A percentile compares a stretch with the other conserved stretches of the same genome.
These are phyloP conservation scores for Saccharata proteae DNA, from an alignment of 2,329 filamentous ascomycete species.

Conservation along the genomic window DNA sequence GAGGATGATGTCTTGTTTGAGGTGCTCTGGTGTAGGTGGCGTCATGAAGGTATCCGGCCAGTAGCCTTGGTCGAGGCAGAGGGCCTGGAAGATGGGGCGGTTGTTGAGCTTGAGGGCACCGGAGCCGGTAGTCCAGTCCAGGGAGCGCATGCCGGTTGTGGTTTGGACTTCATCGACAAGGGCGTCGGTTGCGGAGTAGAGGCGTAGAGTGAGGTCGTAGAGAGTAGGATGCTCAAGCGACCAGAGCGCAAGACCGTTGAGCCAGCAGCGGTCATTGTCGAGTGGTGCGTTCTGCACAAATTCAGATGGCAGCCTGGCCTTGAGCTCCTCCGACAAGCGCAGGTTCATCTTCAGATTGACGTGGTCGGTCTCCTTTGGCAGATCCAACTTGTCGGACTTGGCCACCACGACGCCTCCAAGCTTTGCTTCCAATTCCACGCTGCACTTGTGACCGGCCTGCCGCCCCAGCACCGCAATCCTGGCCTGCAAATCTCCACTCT, in stretches of 20 bases:
- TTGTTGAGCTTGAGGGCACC: conserved; percentile 48
- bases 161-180: conserved; percentile 47
- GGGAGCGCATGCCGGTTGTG: conserved; percentile 47
- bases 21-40: conserved; percentile 35
- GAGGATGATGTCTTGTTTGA: conserved; percentile 43
- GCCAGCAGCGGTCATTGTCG: conserved; percentile 33
- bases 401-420: conserved; percentile 38
- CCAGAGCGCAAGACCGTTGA: conserved; percentile 48
- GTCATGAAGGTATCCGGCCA: conserved; percentile 51
- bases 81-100: conserved; percentile 47
- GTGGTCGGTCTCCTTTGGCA: conserved; percentile 40
- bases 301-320: conserved; percentile 26
- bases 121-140: conserved; percentile 47
- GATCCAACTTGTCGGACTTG: conserved; percentile 28
- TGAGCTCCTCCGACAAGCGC: conserved; percentile 33
- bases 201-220: conserved; percentile 43
- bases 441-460: conserved; percentile 33
- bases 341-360: conserved; percentile 37
- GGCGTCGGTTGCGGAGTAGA: conserved; percentile 30
- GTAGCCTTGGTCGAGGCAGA: conserved; percentile 51
- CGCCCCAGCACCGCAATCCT: conserved; percentile 39
- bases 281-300: conserved; percentile 24
- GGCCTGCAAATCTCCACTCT: conserved; percentile 39
- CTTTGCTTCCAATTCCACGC: conserved; percentile 42
- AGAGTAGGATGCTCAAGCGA: conserved; percentile 46